A percentile compares a stretch with the other conserved stretches of the same genome.
These are phyloP conservation scores for Podaxis sp. DNA, from an alignment of 768 basidiomycete genomes.

Conservation along the genomic window DNA sequence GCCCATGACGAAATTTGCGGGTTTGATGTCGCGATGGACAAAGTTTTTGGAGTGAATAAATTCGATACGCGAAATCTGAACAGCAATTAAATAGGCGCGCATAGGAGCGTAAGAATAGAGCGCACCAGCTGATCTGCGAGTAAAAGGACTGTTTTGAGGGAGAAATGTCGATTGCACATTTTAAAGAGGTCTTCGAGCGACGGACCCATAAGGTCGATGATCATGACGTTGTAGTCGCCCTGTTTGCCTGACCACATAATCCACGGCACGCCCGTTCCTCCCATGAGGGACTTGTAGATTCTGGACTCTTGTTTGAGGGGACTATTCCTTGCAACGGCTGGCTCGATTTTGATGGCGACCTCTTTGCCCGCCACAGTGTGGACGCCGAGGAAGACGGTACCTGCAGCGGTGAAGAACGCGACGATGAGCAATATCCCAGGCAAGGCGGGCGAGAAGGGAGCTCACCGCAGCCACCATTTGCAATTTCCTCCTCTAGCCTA, in stretches of 20 bases:
- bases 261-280: constrained; percentile 87
- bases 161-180: constrained; percentile 88
- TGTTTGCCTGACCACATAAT: constrained; percentile 91
- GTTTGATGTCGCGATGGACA: constrained; percentile 97
- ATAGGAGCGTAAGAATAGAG: constrained; percentile 14
- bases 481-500: constrained; percentile 76
- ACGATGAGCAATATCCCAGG: neutral
- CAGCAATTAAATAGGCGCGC: neutral
- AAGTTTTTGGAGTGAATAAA: constrained; percentile 96
- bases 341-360: constrained; percentile 83
- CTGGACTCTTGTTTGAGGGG: constrained; percentile 87
- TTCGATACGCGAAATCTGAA: constrained; percentile 89
- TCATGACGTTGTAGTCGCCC: constrained; percentile 96
- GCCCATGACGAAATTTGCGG: constrained; percentile 99
- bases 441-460: constrained; percentile 15
- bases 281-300: constrained; percentile 90
- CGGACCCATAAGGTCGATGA: constrained; percentile 94
- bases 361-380: constrained; percentile 82
- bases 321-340: constrained; percentile 54
- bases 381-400: constrained; percentile 76
- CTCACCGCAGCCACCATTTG: constrained; percentile 77
- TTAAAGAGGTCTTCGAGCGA: constrained; percentile 86
- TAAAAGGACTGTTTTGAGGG: constrained; percentile 90
- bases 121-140: constrained; percentile 93
- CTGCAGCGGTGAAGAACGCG: constrained; percentile 32